A percentile compares a stretch with the other conserved stretches of the same genome.
phyloP scores from a whole-genome alignment of 2,329 filamentous ascomycete genomes.

The Ophiocordyceps unilateralis region DNA sequence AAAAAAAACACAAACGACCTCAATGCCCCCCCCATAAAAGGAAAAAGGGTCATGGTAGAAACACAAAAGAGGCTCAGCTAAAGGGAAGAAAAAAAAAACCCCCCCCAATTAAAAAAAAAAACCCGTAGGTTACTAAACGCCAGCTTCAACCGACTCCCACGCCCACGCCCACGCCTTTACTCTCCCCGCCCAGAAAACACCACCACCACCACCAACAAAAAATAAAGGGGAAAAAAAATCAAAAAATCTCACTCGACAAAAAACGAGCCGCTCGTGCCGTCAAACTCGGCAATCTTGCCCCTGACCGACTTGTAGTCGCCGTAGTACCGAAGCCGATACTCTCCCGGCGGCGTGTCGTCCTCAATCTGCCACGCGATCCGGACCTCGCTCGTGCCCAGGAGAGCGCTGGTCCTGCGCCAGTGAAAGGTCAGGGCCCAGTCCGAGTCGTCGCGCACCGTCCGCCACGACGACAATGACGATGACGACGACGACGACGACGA shows the following conservation, averaged over 20 bases:
- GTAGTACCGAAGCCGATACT: constrained; percentile 64
- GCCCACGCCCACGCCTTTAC: no score
- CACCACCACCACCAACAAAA: not conserved
- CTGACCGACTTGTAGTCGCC: constrained; percentile 54
- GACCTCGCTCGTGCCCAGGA: constrained; percentile 61
- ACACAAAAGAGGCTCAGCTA: no score
- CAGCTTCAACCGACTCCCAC: no score
- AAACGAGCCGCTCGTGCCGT: constrained; percentile 44
- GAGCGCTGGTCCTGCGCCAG: constrained; percentile 56
- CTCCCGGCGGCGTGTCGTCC: constrained; percentile 36
- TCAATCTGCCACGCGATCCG: constrained; percentile 65
- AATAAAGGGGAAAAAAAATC: not conserved
- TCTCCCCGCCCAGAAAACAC: no score
- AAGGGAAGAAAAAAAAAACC: no score
- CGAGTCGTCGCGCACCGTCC: constrained; percentile 48
- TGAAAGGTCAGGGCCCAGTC: constrained; percentile 73
- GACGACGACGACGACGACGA: no score
- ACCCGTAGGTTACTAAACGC: no score
- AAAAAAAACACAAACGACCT: no score
- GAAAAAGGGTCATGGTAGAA: no score
- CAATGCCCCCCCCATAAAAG: no score
- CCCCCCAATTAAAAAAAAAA: no score
- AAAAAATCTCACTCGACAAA: constrained; percentile 3
- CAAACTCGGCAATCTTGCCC: constrained; percentile 45
- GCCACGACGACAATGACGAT: constrained; percentile 38